Base-by-base conservation (phyloP, 495 filamentous ascomycete species). In the Bombardia bombarda region DNA sequence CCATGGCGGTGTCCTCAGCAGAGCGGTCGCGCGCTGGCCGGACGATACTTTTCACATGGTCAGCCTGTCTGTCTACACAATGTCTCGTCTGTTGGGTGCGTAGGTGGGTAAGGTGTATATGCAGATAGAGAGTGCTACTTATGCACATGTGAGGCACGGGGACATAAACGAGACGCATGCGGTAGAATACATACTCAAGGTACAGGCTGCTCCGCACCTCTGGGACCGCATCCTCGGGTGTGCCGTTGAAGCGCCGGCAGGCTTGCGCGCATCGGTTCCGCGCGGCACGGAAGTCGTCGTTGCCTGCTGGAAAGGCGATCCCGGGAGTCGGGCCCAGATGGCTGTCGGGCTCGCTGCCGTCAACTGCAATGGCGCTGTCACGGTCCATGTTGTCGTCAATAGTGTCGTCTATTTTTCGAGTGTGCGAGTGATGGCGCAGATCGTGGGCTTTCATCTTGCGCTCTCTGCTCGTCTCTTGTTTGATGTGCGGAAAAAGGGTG, bases 221-320 rank as follows among this genome's bases (percentile, higher is more conserved):
- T 7, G 52, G 52, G n/a, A 50, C 43, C 6, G 60, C 56, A 32
- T 63, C 60, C 36, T 63, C 60, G 13, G 58, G 57, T 0, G 56
- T 63, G 32, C 37, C 45, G 43, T 63, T 63, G 49, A 63, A 63
- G 10, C 43, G 49, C 13, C 60, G 58, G 40, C 60, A 63, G n/a
- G 60, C 60, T 12, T 48, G 50, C 9, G 58, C 48, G 35, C 57
- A 58, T 2, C 47, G 49, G 42, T 63, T 52, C 14, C 60, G 45
- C 10, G 46, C 53, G 2, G 48, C 53, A 8, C 60, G 60, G 23
- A 63, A 63, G 49, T 63, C 60, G 36, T 52, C 39, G 46, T 59
- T 57, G 19, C 60, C 60, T 16, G 60, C 60, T 9, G 60, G 60
- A 38, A 63, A 63, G 18, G 51, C 38, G 25, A 57, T 30, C 22